These are phyloP conservation scores for Tricholoma furcatifolium DNA, from an alignment of 768 basidiomycete genomes.

Conservation along the genomic window DNA sequence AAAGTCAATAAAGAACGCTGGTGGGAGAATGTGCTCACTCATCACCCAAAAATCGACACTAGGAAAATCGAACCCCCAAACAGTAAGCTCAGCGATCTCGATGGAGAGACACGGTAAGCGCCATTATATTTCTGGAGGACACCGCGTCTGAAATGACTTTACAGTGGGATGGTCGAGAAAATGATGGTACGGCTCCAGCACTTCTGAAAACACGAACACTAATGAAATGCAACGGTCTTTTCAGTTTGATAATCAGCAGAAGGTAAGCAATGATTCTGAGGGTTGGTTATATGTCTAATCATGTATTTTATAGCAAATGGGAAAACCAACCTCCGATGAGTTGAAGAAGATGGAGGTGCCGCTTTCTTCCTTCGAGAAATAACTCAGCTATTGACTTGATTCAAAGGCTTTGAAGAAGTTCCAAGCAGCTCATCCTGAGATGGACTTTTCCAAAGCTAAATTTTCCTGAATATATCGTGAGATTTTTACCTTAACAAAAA, in stretches of 20 bases:
- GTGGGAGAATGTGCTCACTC: constrained; percentile 97
- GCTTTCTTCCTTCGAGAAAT: no score
- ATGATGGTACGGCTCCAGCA: constrained; percentile 83
- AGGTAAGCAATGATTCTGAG: constrained; percentile 35
- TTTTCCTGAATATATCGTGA: constrained; percentile 48
- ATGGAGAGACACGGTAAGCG: constrained; percentile 84
- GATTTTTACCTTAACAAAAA: neutral
- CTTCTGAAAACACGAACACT: neutral
- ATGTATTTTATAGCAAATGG: constrained; percentile 68
- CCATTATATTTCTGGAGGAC: neutral
- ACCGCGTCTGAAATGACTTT: constrained; percentile 5
- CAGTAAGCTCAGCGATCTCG: constrained; percentile 94
- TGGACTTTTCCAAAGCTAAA: constrained; percentile 93
- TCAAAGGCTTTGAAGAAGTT: constrained; percentile 81
- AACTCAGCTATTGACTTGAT: constrained; percentile 1
- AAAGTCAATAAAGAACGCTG: constrained; percentile 87
- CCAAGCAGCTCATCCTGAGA: constrained; percentile 86
- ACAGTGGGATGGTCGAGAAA: constrained; percentile 97
- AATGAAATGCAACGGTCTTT: neutral
- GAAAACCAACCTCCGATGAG: constrained; percentile 94
- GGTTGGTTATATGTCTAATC: neutral
- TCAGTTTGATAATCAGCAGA: constrained; percentile 79
- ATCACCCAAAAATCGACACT: constrained; percentile 96
- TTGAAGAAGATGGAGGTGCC: constrained; percentile 86
- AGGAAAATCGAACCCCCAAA: constrained; percentile 94